Conservation (phyloP, 2,329 filamentous ascomycete genomes). For the Didymella keratinophila region DNA sequence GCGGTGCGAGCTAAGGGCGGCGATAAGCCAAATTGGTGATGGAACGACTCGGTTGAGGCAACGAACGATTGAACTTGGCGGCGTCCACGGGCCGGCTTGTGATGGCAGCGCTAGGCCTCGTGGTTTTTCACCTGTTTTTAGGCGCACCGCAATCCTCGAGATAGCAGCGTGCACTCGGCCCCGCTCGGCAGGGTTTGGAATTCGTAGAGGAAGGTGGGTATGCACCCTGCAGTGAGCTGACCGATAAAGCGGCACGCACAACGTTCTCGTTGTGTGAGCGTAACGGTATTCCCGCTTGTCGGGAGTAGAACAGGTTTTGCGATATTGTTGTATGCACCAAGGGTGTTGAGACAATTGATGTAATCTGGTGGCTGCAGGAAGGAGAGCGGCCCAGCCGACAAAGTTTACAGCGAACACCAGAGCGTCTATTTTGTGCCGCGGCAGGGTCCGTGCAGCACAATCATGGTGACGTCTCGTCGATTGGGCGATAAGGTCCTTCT, state of each 20-base stretch:
- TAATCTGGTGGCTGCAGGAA: conserved; percentile 16
- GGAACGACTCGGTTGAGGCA: conserved; percentile 4
- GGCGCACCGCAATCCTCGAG: background rate
- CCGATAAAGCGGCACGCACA: background rate
- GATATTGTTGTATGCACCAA: conserved; percentile 10
- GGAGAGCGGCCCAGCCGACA: conserved; percentile 6
- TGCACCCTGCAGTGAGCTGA: background rate
- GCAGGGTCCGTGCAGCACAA: background rate
- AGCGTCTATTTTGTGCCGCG: conserved; percentile 8
- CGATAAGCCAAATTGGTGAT: conserved; percentile 6
- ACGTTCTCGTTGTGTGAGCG: background rate
- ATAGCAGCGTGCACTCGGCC: background rate
- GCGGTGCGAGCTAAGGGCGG: conserved; percentile 16
- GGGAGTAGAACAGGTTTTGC: conserved; percentile 4
- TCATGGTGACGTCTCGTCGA: conserved; percentile 12
- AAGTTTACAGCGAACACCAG: background rate
- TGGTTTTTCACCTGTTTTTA: conserved; percentile 6
- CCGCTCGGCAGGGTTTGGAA: background rate
- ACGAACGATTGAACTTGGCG: conserved; percentile 5
- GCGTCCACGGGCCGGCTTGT: conserved; percentile 11
- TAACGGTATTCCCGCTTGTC: background rate
- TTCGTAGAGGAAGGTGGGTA: background rate
- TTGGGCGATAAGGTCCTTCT: conserved; percentile 16
- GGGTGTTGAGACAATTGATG: conserved; percentile 13
- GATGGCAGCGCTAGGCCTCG: conserved; percentile 6